Evolutionary conservation across 768 basidiomycete species (phyloP), one percentile per base, ranked within the genome.

Genomic region (Termitomyces sp.): DNA sequence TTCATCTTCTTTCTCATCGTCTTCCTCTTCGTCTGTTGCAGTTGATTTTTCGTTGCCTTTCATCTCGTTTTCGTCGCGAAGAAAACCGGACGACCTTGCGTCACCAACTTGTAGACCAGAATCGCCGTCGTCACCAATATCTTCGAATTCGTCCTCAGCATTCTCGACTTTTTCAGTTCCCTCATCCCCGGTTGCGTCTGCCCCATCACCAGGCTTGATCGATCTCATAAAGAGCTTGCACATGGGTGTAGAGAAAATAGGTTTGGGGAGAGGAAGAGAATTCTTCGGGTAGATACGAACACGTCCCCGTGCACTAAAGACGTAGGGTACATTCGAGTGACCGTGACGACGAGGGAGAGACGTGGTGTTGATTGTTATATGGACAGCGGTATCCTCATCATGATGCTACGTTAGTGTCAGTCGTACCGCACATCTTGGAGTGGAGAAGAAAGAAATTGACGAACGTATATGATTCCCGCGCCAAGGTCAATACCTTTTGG

Each of bases 391-490:
- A 2, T 72, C 70, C 1, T 75, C 72, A 13, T 79, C 74, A 62
- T 88, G 85, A 64, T 83, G 76, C 86, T 89, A 60, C 14, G 55
- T 20, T 26, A 50, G 10, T 16, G 38, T 40, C 26, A 63, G 55
- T 26, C 20, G 5, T 33, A 35, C 16, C 23, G n/a, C 10, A 35
- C 23, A 44, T 14, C 4, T 20, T 14, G 5, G 23, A 36, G 28
- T 46, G 7, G 41, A 30, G 48, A 46, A 41, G 12, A 30, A n/a
- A 46, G 46, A 18, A 20, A 40, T 41, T 30, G 53, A 77, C 86
- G 60, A 65, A 90, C 88, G 66, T 89, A 90, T 56, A 86, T 70
- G 38, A 90, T 80, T 1, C 77, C 88, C n/a, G 72, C 71, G 2
- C 66, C 60, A 1, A 71, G 66, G 48, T 79, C 74, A 26, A 74